A percentile compares a stretch with the other conserved stretches of the same genome.
Conservation (phyloP, 1,284 basidiomycete species). For the Pseudozyma thailandica region DNA sequence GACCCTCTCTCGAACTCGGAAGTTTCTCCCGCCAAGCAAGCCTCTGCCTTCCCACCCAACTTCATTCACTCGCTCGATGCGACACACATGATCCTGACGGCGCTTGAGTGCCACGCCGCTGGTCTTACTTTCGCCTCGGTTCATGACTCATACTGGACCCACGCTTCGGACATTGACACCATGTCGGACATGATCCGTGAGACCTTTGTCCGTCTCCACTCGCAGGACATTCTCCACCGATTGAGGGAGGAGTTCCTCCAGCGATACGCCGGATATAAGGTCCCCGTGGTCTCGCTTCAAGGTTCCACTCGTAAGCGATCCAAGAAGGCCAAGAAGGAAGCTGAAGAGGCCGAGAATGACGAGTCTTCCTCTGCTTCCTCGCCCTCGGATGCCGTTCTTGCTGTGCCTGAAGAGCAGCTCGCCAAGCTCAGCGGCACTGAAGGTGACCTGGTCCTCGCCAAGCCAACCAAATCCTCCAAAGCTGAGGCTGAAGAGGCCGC, state of each 20-base stretch:
- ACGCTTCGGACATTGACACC: conserved; percentile 84
- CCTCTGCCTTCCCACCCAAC: conserved; percentile 97
- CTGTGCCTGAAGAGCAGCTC: conserved; percentile 37
- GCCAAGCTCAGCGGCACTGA: conserved; percentile 29
- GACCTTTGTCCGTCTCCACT: conserved; percentile 91
- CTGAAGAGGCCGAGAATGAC: conserved; percentile 1
- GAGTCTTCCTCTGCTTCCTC: conserved; percentile 3
- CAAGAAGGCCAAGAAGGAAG: conserved; percentile 5
- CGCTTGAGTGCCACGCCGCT: conserved; percentile 76
- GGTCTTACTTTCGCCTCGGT: conserved; percentile 87
- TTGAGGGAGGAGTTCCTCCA: conserved; percentile 70
- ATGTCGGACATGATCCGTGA: conserved; percentile 92
- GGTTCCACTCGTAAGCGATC: conserved; percentile 6
- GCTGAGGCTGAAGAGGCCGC: conserved; percentile 17
- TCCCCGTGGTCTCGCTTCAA: conserved; percentile 48
- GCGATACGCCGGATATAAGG: conserved; percentile 58
- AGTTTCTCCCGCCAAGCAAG: conserved; percentile 88
- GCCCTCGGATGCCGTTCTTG: conserved; percentile 24
- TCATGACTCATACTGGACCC: conserved; percentile 99
- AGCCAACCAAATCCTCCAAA: conserved; percentile 11
- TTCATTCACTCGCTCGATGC: conserved; percentile 98
- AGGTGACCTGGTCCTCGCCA: conserved; percentile 28
- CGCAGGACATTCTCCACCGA: conserved; percentile 79
- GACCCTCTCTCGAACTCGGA: conserved; percentile 84
- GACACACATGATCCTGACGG: conserved; percentile 98